Percentiles rank a stretch among this genome's conserved stretches.
Conservation (phyloP, 2,329 filamentous ascomycete species). For the Colletotrichum limetticola region DNA sequence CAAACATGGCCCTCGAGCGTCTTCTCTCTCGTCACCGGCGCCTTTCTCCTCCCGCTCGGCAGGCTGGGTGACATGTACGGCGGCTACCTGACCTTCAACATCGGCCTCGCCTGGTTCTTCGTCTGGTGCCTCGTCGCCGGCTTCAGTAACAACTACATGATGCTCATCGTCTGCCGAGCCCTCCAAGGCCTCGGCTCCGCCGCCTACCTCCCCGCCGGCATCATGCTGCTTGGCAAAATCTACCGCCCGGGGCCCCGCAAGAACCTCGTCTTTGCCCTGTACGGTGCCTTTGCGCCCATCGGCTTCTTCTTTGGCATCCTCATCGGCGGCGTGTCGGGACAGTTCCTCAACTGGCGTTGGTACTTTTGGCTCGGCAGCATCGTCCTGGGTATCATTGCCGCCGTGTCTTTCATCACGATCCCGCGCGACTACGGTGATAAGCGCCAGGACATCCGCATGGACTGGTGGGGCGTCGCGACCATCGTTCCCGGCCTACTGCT, state of each 20-base stretch:
- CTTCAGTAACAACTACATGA: conserved; percentile 73
- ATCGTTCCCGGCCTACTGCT: conserved; percentile 69
- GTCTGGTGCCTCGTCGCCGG: conserved; percentile 77
- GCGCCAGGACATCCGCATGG: conserved; percentile 57
- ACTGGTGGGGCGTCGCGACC: conserved; percentile 67
- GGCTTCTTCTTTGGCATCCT: conserved; percentile 75
- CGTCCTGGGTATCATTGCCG: conserved; percentile 56
- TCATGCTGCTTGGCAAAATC: conserved; percentile 75
- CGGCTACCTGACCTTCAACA: conserved; percentile 68
- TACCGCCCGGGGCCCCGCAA: conserved; percentile 79
- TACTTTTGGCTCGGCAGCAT: conserved; percentile 74
- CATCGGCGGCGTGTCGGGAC: conserved; percentile 69
- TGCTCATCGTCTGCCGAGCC: conserved; percentile 80
- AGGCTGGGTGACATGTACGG: conserved; percentile 72
- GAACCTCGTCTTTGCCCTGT: conserved; percentile 72
- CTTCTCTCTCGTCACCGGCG: conserved; percentile 67
- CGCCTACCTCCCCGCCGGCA: conserved; percentile 76
- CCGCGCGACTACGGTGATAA: conserved; percentile 45
- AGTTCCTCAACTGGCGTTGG: conserved; percentile 73
- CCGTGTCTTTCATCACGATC: conserved; percentile 54
- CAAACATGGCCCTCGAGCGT: conserved; percentile 74
- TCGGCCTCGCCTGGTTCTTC: conserved; percentile 71
- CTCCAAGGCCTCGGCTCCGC: conserved; percentile 80
- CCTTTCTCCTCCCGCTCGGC: conserved; percentile 72
- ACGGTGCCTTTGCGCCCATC: conserved; percentile 66